Conservation (phyloP, 148 eudicot species). For the Silene conica region DNA sequence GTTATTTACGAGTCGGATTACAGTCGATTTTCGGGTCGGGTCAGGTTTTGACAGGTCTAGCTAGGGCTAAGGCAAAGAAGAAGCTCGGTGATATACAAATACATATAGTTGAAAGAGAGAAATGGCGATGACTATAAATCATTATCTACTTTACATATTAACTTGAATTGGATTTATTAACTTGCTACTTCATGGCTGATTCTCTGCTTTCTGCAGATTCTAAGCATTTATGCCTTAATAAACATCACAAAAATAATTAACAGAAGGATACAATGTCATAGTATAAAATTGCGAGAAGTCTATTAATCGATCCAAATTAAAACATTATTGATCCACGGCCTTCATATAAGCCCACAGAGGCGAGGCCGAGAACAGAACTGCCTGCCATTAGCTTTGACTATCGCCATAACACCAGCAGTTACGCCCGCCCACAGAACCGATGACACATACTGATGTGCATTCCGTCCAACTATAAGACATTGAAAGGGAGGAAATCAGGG, state of each 20-base stretch:
- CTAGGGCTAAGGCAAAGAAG: too few relatives aligned
- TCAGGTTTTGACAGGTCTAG: too few relatives aligned
- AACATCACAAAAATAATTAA: neutral
- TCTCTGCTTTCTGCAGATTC: too few relatives aligned
- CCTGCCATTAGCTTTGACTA: constrained; percentile 78
- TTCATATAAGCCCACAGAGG: constrained; percentile 70
- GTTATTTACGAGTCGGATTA: too few relatives aligned
- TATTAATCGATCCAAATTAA: neutral
- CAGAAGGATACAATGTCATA: neutral
- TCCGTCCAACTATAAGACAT: constrained; percentile 55
- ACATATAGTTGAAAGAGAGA: too few relatives aligned
- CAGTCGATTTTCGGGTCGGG: too few relatives aligned
- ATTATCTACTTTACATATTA: neutral
- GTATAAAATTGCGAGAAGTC: neutral
- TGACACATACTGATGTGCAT: constrained; percentile 47
- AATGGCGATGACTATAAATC: too few relatives aligned
- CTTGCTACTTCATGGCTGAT: neutral
- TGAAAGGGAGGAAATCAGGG: neutral
- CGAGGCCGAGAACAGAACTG: constrained; percentile 92
- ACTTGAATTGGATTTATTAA: neutral
- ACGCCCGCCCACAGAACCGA: constrained; percentile 76
- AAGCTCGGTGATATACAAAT: too few relatives aligned
- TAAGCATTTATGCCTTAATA: too few relatives aligned
- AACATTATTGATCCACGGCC: neutral
- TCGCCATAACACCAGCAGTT: constrained; percentile 76